Base-by-base conservation (phyloP, 225 moss, liverwort and hornwort genomes). In the Rhytidiadelphus loreus region DNA sequence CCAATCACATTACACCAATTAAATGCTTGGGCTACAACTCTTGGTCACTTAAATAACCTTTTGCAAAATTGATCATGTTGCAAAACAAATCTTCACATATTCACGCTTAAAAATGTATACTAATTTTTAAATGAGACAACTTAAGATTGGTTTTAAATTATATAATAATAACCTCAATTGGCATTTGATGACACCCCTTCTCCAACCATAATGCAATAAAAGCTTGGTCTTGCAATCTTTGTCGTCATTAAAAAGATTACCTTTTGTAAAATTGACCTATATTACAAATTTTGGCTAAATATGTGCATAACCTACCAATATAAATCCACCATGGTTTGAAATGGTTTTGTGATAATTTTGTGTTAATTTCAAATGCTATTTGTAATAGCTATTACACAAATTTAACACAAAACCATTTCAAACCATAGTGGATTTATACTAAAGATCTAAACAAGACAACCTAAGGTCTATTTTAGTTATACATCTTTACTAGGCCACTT, bases 201-300 rank as follows among this genome's bases (percentile, higher is more conserved):
- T 50, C 13, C 0, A 75, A 50, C 33, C 0, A 13, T 21, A 50
- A 21, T 50, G 21, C 3, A 21, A 50, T 21, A 21, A 33, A 33
- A 75, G 1, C 4, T 33, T 0, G 2, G 1, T 33, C 3, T 12
- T n/a, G n/a, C 33, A 50, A 32, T 4, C 4, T 1, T 33, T 32
- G 12, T 48, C 1, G 32, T 30, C 10, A 44, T 17, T 17, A 29
- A 16, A 44, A 44, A 6, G 29, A 73, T 17, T 44, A 9, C 3
- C 37, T 65, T 41, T 70, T 8, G 8, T 5, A 70, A 68, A 68
- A n/a, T n/a, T 22, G 2, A 68, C 37, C 37, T 66, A 66, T 4
- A 21, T 2, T n/a, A 66, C 11, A 68, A n/a, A 68, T 68, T 68
- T 12, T 13, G 4, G 4, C 4, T 23, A n/a, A 69, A 39, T 8